A percentile compares a stretch with the other conserved stretches of the same genome.
phyloP scores from a whole-genome alignment of 805 yeast genomes.

The Candida chauliodis region DNA sequence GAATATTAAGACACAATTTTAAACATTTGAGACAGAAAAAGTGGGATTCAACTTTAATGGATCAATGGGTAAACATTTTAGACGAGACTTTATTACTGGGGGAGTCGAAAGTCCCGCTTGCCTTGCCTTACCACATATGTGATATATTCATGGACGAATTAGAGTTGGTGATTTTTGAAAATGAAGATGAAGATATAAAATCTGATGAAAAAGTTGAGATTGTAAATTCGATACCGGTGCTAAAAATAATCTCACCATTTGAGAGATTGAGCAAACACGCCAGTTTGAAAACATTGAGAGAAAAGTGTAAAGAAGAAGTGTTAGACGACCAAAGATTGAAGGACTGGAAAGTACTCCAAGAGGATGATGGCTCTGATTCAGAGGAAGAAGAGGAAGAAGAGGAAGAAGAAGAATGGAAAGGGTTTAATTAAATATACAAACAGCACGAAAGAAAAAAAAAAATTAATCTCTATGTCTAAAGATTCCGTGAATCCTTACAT shows the following conservation, averaged over 20 bases:
- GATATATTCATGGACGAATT: constrained; percentile 85
- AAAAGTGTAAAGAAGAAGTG: constrained; percentile 63
- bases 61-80: constrained; percentile 42
- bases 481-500: constrained; percentile 25
- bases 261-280: constrained; percentile 45
- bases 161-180: constrained; percentile 58
- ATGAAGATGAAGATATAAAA: constrained; percentile 39
- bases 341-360: constrained; percentile 56
- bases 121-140: constrained; percentile 78
- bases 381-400: constrained; percentile 19
- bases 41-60: constrained; percentile 53
- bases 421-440: constrained; percentile 18
- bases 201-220: constrained; percentile 36
- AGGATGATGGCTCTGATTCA: constrained; percentile 17
- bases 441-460: background rate
- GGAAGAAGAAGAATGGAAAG: constrained; percentile 29
- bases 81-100: constrained; percentile 52
- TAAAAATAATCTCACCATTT: constrained; percentile 58
- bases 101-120: constrained; percentile 59
- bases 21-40: constrained; percentile 47
- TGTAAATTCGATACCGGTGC: constrained; percentile 49
- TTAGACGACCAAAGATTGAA: constrained; percentile 59
- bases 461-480: constrained; percentile 10
- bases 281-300: constrained; percentile 59
- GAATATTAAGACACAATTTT: constrained; percentile 65